Evolutionary conservation across 2,329 filamentous ascomycete genomes (phyloP), one percentile per base, ranked within the genome.

Genomic region (Sclerotinia subarctica): DNA sequence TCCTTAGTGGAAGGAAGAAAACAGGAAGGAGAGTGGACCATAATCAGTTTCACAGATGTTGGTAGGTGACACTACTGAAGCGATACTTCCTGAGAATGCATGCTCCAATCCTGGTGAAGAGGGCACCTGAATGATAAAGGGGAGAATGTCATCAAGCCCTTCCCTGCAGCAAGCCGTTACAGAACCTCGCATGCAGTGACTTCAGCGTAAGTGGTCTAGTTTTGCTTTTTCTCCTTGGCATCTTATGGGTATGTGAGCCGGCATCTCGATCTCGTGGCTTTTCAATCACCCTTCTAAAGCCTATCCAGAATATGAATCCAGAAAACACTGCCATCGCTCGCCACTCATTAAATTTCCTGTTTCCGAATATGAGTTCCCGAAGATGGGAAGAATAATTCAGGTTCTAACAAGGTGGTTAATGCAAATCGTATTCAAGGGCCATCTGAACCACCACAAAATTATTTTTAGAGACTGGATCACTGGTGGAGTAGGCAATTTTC

Each of bases 301-400:
- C 51, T 4, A 35, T 47, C 13, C 53, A 6, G 15, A 57, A 42
- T 11, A 53, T 38, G 53, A 52, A 59, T 52, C 11, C 32, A 19
- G 15, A 58, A 5, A 59, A 59, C 1, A 51, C 32, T 8, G 44
- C 38, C 10, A 17, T 49, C 13, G 64, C 64, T 24, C 54, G 17
- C 5, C 44, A 52, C 24, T 66, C 11, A 66, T 66, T 17, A 29
- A 42, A 24, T 15, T 24, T 10, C 44, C 64, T 26, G 53, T 66
- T 6, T 2, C 21, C 6, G 53, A 66, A 59, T 15, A 59, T 49
- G 44, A 66, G 0, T 66, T 66, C n/a, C n/a, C n/a, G n/a, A 32
- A 2, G 53, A 59, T 59, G 53, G 44, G 64, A 15, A 35, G 32
- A 15, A 24, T 53, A 26, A 38, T 19, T 26, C 53, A 59, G 5